Evolutionary conservation across 2,329 filamentous ascomycete genomes (phyloP).

Genomic region (Colletotrichum horii): DNA sequence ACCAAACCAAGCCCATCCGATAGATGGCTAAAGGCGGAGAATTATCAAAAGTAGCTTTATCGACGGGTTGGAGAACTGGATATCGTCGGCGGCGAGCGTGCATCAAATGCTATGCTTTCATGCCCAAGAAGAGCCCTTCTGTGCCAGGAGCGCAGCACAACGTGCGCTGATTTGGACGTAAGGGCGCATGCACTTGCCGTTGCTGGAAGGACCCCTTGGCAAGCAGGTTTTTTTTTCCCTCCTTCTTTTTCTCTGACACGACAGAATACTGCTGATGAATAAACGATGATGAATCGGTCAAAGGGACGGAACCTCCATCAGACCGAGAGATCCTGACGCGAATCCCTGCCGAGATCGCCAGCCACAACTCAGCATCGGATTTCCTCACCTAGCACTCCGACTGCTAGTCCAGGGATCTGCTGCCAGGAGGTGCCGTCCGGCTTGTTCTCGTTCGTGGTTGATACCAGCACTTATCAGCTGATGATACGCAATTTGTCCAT

Average conservation of each 20-base stretch:
- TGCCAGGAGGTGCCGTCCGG: background rate
- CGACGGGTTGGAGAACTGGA: background rate
- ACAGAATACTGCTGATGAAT: background rate
- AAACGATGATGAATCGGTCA: slow-evolving; percentile 17
- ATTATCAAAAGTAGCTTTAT: background rate
- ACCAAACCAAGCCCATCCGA: background rate
- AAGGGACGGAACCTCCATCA: slow-evolving; percentile 9
- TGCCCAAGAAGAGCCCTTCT: background rate
- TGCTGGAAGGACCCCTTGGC: background rate
- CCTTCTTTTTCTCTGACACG: background rate
- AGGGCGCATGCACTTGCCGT: slow-evolving; percentile 13
- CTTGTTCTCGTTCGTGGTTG: slow-evolving; percentile 6
- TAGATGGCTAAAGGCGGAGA: slow-evolving; percentile 7
- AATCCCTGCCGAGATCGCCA: slow-evolving; percentile 23
- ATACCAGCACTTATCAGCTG: background rate
- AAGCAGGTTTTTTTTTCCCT: background rate
- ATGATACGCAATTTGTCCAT: slow-evolving; percentile 11
- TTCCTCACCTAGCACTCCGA: slow-evolving; percentile 20
- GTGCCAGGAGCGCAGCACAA: background rate
- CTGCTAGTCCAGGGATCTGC: slow-evolving; percentile 12
- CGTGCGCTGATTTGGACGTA: background rate
- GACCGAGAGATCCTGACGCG: slow-evolving; percentile 16
- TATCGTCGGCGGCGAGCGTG: background rate
- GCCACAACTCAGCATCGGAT: slow-evolving; percentile 22
- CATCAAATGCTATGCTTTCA: background rate